Evolutionary conservation across 495 filamentous ascomycete species (phyloP), one percentile per base, ranked within the genome.

Genomic region (Talaromyces ruber): DNA sequence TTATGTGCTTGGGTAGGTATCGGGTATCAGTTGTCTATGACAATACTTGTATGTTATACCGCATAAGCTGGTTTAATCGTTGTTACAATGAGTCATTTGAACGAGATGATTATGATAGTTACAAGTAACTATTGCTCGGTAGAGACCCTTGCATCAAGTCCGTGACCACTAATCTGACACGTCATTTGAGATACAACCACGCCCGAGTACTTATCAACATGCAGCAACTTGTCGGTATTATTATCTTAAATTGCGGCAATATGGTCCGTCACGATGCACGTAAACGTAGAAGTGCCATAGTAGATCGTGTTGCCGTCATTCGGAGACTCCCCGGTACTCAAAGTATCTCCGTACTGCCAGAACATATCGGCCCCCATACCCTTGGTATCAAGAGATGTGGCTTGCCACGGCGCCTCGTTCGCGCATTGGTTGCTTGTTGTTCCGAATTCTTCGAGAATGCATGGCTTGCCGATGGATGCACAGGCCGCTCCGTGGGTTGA

Each of bases 371-470:
- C 82, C 0, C 77, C 79, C 24, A 88, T 55, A 29, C 74, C 76
- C 62, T 80, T 81, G 4, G 86, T 68, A 0, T 54, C 51, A 25
- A 54, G 51, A 54, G 76, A 73, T 6, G 84, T 76, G 24, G 74
- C 67, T 72, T 89, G 87, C 87, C 86, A 90, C 25, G 75, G 51
- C 71, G 12, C 74, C 72, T 66, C 84, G 70, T 11, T 84, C 71
- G 63, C 32, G 70, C 67, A 80, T 54, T 54, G 51, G 58, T 70
- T 77, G 55, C 65, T 74, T 3, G 73, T 77, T 45, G 81, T 67
- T 64, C 86, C 85, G 63, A 89, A 90, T 68, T 89, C 88, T 64
- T 90, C 88, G 55, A 86, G 79, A 22, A 90, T 74, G 47, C 88
- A 87, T 0, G 88, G 86, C 71, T 89, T 90, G 28, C 79, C 80